These are phyloP conservation scores for Ophiocordyceps camponoti-leonardi DNA, from an alignment of 2,329 filamentous ascomycete species.

Conservation along the genomic window DNA sequence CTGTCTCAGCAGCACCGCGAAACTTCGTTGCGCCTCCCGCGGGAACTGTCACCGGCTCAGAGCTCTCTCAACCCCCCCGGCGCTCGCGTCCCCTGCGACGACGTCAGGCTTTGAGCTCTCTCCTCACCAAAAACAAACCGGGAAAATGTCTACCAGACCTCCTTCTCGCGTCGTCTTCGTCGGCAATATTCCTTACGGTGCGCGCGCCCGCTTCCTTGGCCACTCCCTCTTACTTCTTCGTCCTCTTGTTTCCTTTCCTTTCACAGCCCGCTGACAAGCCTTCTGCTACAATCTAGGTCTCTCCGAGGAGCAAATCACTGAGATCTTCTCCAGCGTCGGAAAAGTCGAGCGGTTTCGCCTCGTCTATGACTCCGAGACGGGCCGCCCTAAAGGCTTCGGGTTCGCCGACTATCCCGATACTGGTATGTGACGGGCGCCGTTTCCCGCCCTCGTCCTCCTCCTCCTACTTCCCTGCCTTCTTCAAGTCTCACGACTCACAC, in stretches of 20 bases:
- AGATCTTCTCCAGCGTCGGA: conserved; percentile 81
- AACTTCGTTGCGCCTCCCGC: not conserved
- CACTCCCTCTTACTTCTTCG: not conserved
- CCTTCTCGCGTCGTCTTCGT: conserved; percentile 70
- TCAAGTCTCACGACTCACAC: conserved; percentile 4
- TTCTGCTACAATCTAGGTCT: conserved; percentile 41
- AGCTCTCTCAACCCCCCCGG: no score
- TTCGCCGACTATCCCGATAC: conserved; percentile 92
- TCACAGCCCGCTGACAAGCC: not conserved
- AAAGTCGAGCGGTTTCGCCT: conserved; percentile 84
- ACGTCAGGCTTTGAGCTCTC: not conserved
- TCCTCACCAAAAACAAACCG: not conserved
- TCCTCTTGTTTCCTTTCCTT: conserved; percentile 6
- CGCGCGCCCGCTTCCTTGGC: conserved; percentile 5
- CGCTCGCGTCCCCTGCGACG: not conserved
- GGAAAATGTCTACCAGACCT: conserved; percentile 54
- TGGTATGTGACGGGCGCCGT: conserved; percentile 31
- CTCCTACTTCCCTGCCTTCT: not conserved
- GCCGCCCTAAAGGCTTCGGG: conserved; percentile 87
- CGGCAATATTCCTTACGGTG: conserved; percentile 72
- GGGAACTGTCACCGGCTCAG: not conserved
- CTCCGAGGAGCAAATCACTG: conserved; percentile 88
- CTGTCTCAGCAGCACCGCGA: not conserved
- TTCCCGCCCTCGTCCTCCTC: not conserved
- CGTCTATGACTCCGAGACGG: conserved; percentile 90